phyloP scores from a whole-genome alignment of 257 asterid genomes.

The Oldenlandia corymbosa region DNA sequence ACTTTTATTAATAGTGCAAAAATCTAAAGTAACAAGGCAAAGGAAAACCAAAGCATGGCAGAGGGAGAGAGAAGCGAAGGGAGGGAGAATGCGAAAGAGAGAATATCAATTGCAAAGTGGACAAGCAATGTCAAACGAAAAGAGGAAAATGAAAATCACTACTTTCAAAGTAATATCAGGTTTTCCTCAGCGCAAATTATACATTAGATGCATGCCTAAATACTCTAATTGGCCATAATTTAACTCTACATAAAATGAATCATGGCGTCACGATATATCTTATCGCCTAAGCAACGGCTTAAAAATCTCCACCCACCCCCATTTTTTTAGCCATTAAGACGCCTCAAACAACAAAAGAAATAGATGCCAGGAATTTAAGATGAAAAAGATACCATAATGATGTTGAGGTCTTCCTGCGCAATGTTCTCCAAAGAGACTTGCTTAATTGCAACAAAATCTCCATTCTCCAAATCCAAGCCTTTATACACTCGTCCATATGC shows the following conservation, averaged over 20 bases:
- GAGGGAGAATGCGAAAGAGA: background rate
- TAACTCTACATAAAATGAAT: background rate
- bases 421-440: slow-evolving; percentile 94
- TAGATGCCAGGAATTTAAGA: background rate
- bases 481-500: slow-evolving; percentile 98
- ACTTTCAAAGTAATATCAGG: no score
- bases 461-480: slow-evolving; percentile 95
- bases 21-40: background rate
- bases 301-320: background rate
- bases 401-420: slow-evolving; percentile 85
- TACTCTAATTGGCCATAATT: no score
- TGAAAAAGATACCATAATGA: slow-evolving; percentile 52
- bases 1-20: background rate
- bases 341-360: background rate
- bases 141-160: no score
- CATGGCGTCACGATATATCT: background rate
- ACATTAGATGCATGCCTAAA: background rate
- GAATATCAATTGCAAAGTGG: no score
- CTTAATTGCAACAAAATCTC: slow-evolving; percentile 96
- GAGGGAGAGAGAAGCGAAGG: background rate
- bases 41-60: background rate
- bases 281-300: background rate
- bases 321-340: no score
- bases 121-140: background rate
- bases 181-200: background rate